These are phyloP conservation scores for Abrus pulchellus DNA, from an alignment of 306 rosid species.

Conservation along the genomic window DNA sequence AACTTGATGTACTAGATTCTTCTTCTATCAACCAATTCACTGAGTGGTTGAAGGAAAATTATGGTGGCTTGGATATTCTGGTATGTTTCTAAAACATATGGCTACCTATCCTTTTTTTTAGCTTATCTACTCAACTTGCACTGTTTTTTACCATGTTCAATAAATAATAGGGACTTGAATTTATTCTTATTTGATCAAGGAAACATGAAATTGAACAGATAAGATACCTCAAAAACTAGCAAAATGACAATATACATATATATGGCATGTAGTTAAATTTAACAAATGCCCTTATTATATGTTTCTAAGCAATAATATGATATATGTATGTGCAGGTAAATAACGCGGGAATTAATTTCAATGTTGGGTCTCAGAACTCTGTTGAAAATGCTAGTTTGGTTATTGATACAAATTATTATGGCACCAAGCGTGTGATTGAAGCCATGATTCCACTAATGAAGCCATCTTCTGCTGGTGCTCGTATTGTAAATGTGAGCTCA, in stretches of 20 bases:
- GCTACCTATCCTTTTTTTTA: background rate
- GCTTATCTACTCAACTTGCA: too few species aligned
- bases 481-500: conserved; percentile 88
- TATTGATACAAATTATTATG: conserved; percentile 77
- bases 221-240: background rate
- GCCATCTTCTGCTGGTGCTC: conserved; percentile 70
- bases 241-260: background rate
- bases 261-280: background rate
- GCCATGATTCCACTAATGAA: conserved; percentile 94
- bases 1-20: conserved; percentile 80
- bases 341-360: conserved; percentile 92
- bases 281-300: background rate
- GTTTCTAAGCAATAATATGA: conserved; percentile 10
- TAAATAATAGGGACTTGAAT: background rate
- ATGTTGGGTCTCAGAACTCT: conserved; percentile 78
- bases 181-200: background rate
- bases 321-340: conserved; percentile 67
- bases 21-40: conserved; percentile 63
- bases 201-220: conserved; percentile 1
- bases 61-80: conserved; percentile 89
- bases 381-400: conserved; percentile 74
- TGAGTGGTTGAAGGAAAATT: conserved; percentile 74
- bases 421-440: conserved; percentile 77
- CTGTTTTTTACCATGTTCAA: background rate
- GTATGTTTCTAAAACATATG: conserved; percentile 50